Evolutionary conservation across 768 basidiomycete species (phyloP).

Genomic region (Kwoniella bestiolae): DNA sequence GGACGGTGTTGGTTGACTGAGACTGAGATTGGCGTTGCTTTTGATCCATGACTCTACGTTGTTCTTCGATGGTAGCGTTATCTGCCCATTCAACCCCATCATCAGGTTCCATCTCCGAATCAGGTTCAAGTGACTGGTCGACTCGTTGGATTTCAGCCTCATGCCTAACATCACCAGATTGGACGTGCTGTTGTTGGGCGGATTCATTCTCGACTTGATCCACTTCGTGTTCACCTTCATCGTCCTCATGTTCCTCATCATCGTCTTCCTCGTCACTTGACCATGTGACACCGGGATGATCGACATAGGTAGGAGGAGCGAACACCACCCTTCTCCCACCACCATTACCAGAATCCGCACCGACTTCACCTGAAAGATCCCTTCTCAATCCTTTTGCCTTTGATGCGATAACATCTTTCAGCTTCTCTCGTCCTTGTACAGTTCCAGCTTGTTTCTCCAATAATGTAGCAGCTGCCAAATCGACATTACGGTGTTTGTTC

Average conservation of each 20-base stretch:
- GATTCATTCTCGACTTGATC: constrained; percentile 34
- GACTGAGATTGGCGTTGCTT: constrained; percentile 26
- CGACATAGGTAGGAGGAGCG: constrained; percentile 63
- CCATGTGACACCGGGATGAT: constrained; percentile 58
- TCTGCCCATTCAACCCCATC: constrained; percentile 92
- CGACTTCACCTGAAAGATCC: constrained; percentile 29
- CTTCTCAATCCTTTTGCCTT: constrained; percentile 35
- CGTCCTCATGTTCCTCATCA: constrained; percentile 68
- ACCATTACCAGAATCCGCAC: constrained; percentile 12
- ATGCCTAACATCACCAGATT: constrained; percentile 62
- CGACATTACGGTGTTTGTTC: constrained; percentile 96
- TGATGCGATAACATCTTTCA: constrained; percentile 35
- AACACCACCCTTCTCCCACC: constrained; percentile 68
- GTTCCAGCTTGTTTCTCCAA: constrained; percentile 44
- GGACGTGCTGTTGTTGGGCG: constrained; percentile 58
- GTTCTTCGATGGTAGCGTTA: constrained; percentile 64
- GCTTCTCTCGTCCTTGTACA: constrained; percentile 35
- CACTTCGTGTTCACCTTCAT: constrained; percentile 59
- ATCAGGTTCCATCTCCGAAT: constrained; percentile 65
- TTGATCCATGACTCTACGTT: constrained; percentile 34
- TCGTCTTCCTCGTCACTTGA: constrained; percentile 64
- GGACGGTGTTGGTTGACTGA: constrained; percentile 36
- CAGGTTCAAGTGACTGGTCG: constrained; percentile 39
- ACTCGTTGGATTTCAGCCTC: constrained; percentile 24
- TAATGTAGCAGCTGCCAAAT: constrained; percentile 59